A percentile compares a stretch with the other conserved stretches of the same genome.
Conservation (phyloP, 768 basidiomycete species). For the Lentinus tigrinus region DNA sequence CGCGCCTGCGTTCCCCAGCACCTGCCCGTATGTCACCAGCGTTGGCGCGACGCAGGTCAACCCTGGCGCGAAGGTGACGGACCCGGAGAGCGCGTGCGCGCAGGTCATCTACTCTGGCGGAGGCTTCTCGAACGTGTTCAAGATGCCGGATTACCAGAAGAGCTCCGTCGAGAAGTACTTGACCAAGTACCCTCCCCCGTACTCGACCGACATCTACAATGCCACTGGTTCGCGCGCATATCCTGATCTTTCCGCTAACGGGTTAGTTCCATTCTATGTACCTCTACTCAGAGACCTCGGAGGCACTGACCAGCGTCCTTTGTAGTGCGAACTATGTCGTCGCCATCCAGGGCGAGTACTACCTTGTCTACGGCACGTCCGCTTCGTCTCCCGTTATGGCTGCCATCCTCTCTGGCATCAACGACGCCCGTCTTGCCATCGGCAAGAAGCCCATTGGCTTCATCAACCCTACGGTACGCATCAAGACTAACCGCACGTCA, state of each 20-base stretch:
- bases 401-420: conserved; percentile 35
- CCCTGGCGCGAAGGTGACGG: conserved; percentile 28
- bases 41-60: conserved; percentile 40
- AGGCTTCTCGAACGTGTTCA: conserved; percentile 42
- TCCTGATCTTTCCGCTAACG: conserved; percentile 36
- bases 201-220: conserved; percentile 33
- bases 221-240: conserved; percentile 31
- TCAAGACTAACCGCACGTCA: neutral
- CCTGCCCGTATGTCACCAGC: conserved; percentile 41
- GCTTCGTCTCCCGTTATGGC: conserved; percentile 35
- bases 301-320: too few species aligned
- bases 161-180: conserved; percentile 29
- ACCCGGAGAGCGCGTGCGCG: conserved; percentile 39
- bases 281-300: too few species aligned
- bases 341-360: conserved; percentile 30
- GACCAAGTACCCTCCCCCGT: conserved; percentile 33
- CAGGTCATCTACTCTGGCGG: conserved; percentile 39
- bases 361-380: conserved; percentile 35
- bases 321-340: conserved; percentile 32
- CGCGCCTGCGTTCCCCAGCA: conserved; percentile 21
- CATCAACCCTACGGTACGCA: conserved; percentile 65
- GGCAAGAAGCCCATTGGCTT: conserved; percentile 37
- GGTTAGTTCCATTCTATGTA: conserved; percentile 18
- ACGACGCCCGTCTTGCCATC: conserved; percentile 35
- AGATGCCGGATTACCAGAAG: conserved; percentile 35